Percentiles rank a stretch among this genome's conserved stretches.
These are phyloP conservation scores for Hypoxylon sp. DNA, from an alignment of 2,329 filamentous ascomycete genomes.

Conservation along the genomic window DNA sequence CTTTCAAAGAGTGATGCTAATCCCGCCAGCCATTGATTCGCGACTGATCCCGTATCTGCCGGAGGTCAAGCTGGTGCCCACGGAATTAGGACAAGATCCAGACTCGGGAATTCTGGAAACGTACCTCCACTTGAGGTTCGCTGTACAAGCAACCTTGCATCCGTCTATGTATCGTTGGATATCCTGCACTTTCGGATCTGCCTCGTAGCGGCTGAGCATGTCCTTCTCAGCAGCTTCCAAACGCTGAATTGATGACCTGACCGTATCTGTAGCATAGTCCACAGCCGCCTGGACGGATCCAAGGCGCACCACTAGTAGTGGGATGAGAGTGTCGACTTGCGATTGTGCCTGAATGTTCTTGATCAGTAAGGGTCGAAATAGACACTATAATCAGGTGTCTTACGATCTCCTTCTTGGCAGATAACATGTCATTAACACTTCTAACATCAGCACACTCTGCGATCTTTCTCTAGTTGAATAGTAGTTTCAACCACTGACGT, in stretches of 20 bases:
- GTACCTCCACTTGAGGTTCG: conserved; percentile 33
- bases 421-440: conserved; percentile 31
- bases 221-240: conserved; percentile 17
- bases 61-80: conserved; percentile 2
- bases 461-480: not conserved
- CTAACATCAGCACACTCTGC: not conserved
- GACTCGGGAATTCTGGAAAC: not conserved
- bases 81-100: not conserved
- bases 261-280: conserved; percentile 8
- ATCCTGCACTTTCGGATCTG: conserved; percentile 7
- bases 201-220: conserved; percentile 10
- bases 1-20: conserved; percentile 17
- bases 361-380: not conserved
- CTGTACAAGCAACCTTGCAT: conserved; percentile 28
- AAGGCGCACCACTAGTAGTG: conserved; percentile 19
- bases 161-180: conserved; percentile 21
- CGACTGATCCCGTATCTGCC: conserved; percentile 22
- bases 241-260: conserved; percentile 6
- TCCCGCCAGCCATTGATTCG: conserved; percentile 19
- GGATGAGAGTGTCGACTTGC: conserved; percentile 22
- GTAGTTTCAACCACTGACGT: too few species aligned
- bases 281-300: conserved; percentile 27
- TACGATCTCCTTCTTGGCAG: conserved; percentile 31
- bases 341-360: conserved; percentile 21
- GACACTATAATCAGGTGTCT: not conserved